A percentile compares a stretch with the other conserved stretches of the same genome.
Conservation (phyloP, 805 yeast genomes). For the Zygosaccharomyces gambellarensis region DNA sequence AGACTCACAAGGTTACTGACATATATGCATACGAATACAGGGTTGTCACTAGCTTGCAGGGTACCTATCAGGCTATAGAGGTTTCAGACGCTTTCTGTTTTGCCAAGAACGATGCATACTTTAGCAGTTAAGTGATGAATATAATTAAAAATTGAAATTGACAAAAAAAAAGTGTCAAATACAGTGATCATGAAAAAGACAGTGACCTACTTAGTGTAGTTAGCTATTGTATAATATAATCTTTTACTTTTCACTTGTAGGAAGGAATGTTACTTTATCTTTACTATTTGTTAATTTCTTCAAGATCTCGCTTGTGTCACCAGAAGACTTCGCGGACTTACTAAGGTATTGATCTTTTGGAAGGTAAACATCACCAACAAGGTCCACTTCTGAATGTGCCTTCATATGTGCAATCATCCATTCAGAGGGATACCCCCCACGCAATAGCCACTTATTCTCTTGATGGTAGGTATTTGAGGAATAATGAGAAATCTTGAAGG, state of each 20-base stretch:
- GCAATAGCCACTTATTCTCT: constrained; percentile 9
- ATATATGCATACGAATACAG: constrained; percentile 66
- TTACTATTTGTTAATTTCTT: not conserved
- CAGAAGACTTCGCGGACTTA: not conserved
- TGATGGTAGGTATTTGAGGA: not conserved
- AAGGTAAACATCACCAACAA: not conserved
- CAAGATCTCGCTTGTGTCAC: not conserved
- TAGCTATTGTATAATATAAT: constrained; percentile 4
- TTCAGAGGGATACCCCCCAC: constrained; percentile 6
- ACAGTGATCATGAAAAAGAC: not conserved
- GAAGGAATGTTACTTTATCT: not conserved
- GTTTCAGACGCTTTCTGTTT: constrained; percentile 81
- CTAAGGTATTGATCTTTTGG: not conserved
- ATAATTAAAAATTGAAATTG: not conserved
- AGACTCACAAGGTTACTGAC: constrained; percentile 51
- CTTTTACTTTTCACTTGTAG: not conserved
- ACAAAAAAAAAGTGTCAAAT: not conserved
- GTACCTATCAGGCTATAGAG: constrained; percentile 88
- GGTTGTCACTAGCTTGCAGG: constrained; percentile 78
- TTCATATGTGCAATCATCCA: not conserved
- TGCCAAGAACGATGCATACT: constrained; percentile 40
- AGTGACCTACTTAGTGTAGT: constrained; percentile 2
- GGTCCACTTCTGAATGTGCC: not conserved
- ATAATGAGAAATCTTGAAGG: not conserved
- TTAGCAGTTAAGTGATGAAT: constrained; percentile 14